Conservation (phyloP, 768 basidiomycete genomes). For the Boletus insuetus region DNA sequence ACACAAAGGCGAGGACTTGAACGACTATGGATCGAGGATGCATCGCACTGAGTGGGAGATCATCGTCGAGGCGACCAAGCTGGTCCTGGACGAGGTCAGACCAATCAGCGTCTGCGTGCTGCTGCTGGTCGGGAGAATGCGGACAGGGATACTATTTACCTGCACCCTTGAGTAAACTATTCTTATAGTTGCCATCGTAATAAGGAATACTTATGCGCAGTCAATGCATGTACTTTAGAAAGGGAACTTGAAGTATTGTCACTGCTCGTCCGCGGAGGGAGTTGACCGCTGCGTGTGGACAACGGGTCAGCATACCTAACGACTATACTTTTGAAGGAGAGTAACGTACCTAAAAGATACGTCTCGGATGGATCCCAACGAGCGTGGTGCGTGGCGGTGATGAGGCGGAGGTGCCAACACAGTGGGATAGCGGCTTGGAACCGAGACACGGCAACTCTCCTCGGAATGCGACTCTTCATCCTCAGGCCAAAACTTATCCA, state of each 20-base stretch:
- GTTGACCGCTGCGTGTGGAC: constrained; percentile 13
- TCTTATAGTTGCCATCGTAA: constrained; percentile 7
- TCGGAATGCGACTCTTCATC: constrained; percentile 21
- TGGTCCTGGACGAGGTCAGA: constrained; percentile 56
- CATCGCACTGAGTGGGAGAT: constrained; percentile 86
- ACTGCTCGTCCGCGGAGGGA: constrained; percentile 13
- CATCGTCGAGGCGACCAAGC: constrained; percentile 82
- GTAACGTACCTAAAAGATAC: constrained; percentile 14
- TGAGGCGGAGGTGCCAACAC: constrained; percentile 30
- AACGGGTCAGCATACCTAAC: neutral
- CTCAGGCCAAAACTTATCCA: constrained; percentile 33
- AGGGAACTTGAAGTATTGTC: constrained; percentile 18
- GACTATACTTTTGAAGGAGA: neutral
- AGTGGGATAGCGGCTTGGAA: constrained; percentile 12
- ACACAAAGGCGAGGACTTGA: constrained; percentile 54
- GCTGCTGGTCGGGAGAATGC: neutral
- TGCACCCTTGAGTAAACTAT: constrained; percentile 21
- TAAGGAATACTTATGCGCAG: neutral
- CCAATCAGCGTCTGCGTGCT: constrained; percentile 8
- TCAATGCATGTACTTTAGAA: constrained; percentile 19
- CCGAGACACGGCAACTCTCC: constrained; percentile 16
- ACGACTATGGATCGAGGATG: constrained; percentile 70
- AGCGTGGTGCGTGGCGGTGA: constrained; percentile 24
- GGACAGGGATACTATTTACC: neutral
- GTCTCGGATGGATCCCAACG: constrained; percentile 6